Percentiles rank a stretch among this genome's conserved stretches.
Evolutionary conservation across 2,329 filamentous ascomycete genomes (phyloP).

Genomic region (Juglanconis oblonga): DNA sequence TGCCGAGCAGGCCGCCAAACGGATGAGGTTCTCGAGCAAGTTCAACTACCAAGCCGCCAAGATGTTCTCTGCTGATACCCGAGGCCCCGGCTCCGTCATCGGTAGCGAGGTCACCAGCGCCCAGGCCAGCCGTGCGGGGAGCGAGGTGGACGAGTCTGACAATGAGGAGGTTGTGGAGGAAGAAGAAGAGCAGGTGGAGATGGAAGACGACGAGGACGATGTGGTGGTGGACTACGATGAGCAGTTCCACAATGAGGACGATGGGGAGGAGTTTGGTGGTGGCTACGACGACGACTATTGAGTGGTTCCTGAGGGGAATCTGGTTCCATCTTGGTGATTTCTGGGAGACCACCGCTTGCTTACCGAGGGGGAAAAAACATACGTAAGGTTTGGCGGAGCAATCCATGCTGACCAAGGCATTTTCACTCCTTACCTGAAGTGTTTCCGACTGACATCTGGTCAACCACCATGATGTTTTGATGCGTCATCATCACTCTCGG

Average conservation of each 20-base stretch:
- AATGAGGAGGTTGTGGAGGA: slow-evolving; percentile 18
- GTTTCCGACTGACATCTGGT: no score
- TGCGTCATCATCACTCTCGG: no score
- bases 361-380: no score
- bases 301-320: not conserved
- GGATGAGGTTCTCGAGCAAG: slow-evolving; percentile 67
- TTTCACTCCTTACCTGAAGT: no score
- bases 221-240: not conserved
- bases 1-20: slow-evolving; percentile 64
- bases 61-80: slow-evolving; percentile 48
- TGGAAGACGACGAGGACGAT: not conserved
- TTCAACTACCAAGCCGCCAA: slow-evolving; percentile 70
- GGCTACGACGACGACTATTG: slow-evolving; percentile 2
- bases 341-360: no score
- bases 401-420: no score
- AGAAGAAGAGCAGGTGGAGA: not conserved
- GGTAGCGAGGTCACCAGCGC: slow-evolving; percentile 40
- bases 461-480: no score
- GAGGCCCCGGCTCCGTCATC: slow-evolving; percentile 47
- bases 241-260: not conserved
- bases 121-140: slow-evolving; percentile 32
- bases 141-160: slow-evolving; percentile 26
- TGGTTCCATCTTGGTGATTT: no score
- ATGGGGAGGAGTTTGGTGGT: slow-evolving; percentile 6
- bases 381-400: no score